A percentile compares a stretch with the other conserved stretches of the same genome.
Evolutionary conservation across 495 filamentous ascomycete genomes (phyloP).

Genomic region (Bathelium albidoporum): DNA sequence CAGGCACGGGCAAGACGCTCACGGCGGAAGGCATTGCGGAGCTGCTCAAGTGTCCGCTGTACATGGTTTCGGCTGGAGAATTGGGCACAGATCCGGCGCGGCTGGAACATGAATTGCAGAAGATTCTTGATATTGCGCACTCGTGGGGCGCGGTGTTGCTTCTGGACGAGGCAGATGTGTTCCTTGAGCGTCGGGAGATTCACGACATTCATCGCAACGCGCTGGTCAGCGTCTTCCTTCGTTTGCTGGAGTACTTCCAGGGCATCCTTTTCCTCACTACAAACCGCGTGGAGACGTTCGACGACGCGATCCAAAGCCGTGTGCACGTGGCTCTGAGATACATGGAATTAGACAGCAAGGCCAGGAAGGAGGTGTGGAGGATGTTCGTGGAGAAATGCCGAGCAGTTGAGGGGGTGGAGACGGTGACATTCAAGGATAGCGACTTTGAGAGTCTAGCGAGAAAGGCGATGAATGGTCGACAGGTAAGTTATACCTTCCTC

Average conservation of each 20-base stretch:
- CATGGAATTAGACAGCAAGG: slow-evolving; percentile 61
- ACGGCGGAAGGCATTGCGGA: slow-evolving; percentile 84
- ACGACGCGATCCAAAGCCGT: slow-evolving; percentile 55
- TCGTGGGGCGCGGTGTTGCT: slow-evolving; percentile 62
- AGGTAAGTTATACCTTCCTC: slow-evolving; percentile 39
- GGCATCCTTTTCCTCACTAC: slow-evolving; percentile 74
- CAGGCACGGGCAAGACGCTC: slow-evolving; percentile 72
- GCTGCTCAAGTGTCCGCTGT: slow-evolving; percentile 69
- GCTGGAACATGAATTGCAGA: slow-evolving; percentile 69
- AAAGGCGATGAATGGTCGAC: slow-evolving; percentile 75
- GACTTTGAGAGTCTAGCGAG: slow-evolving; percentile 59
- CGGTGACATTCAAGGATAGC: slow-evolving; percentile 52
- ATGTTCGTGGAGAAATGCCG: slow-evolving; percentile 67
- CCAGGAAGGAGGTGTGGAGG: slow-evolving; percentile 77
- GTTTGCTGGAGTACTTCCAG: slow-evolving; percentile 59
- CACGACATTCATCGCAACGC: slow-evolving; percentile 39
- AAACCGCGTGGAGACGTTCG: slow-evolving; percentile 65
- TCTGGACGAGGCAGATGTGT: slow-evolving; percentile 39
- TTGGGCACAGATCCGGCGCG: slow-evolving; percentile 69
- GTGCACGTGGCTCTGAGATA: slow-evolving; percentile 73
- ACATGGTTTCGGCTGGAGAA: slow-evolving; percentile 76
- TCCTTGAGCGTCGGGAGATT: slow-evolving; percentile 34
- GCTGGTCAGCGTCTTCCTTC: slow-evolving; percentile 36
- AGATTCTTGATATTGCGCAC: slow-evolving; percentile 79
- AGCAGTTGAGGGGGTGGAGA: slow-evolving; percentile 50